phyloP scores from a whole-genome alignment of 2,329 filamentous ascomycete genomes.

The Cladophialophora chaetospira region DNA sequence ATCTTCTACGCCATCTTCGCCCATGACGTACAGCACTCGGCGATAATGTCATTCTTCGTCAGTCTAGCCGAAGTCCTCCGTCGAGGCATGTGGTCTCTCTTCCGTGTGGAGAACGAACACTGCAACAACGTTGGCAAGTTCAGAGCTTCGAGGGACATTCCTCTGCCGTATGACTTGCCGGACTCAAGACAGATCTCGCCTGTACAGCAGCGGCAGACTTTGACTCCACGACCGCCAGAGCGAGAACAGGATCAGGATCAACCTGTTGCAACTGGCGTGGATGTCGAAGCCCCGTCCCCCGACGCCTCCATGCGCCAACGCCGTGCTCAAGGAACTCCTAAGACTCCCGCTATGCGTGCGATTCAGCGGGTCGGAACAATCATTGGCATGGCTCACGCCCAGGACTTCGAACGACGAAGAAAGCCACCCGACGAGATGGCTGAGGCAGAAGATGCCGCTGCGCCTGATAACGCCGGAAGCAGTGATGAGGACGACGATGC shows the following conservation, averaged over 20 bases:
- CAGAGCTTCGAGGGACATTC: constrained; percentile 84
- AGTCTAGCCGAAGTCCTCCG: constrained; percentile 78
- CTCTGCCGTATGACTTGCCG: constrained; percentile 67
- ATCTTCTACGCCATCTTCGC: constrained; percentile 88
- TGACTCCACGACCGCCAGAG: constrained; percentile 10
- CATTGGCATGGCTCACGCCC: constrained; percentile 80
- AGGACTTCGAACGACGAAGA: constrained; percentile 86
- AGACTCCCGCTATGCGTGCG: constrained; percentile 34
- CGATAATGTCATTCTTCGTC: constrained; percentile 77
- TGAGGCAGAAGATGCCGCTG: constrained; percentile 36
- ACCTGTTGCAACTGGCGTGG: constrained; percentile 26
- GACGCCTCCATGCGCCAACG: constrained; percentile 24
- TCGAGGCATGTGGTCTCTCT: constrained; percentile 85
- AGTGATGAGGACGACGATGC: constrained; percentile 15
- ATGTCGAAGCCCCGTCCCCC: constrained; percentile 29
- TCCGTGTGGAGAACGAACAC: constrained; percentile 97
- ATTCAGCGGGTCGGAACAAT: constrained; percentile 62
- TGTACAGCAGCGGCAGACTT: constrained; percentile 3
- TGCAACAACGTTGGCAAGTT: constrained; percentile 88
- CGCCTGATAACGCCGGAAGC: background rate
- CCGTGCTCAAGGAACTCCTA: constrained; percentile 34
- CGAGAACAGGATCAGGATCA: constrained; percentile 6
- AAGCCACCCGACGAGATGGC: constrained; percentile 48
- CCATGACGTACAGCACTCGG: constrained; percentile 77
- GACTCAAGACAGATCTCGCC: constrained; percentile 21